Base-by-base conservation (phyloP, 169 alveolate genomes). In the Plasmodium inui region DNA sequence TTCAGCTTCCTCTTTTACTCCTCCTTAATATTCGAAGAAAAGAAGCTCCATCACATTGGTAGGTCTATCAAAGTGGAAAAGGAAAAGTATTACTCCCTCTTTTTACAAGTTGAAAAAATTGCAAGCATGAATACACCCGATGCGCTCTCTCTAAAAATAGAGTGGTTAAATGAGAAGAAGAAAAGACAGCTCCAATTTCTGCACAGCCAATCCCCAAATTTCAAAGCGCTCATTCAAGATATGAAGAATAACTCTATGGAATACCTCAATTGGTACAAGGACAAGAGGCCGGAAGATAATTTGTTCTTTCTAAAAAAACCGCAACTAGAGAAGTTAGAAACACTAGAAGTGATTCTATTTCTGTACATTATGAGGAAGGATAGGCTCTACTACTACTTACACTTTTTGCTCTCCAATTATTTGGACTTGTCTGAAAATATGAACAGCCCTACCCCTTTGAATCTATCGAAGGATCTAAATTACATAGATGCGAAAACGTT, bases 401-500 rank as follows among this genome's bases (percentile, higher is more conserved):
- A 76, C 28, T 46, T 19, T n/a, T 44, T 34, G 34, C 73, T 92
- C 82, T 37, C 74, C 41, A 78, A 37, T 70, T 92, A 84, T 76
- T 79, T 92, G 76, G 92, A 92, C 34, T 12, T 92, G 82, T 19
- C 88, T 26, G 92, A 84, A 92, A 80, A 80, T 53, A 17, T 79
- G n/a, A 70, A 72, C 19, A 44, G 12, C 26, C 9, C 19, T 22
- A 67, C 30, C 53, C 70, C 10, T 19, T 61, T 37, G 72, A 55
- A 34, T 81, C 53, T 67, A 8, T 81, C 82, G n/a, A 92, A 67
- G 8, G 93, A 92, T 4, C 71, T 84, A 84, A 92, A 92, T 39
- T 84, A 61, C 73, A 57, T 84, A 76, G 92, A 92, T 61, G 34
- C 93, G n/a, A 84, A 84, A 92, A 92, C 88, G 22, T 92, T 92